Percentiles rank a stretch among this genome's conserved stretches.
Conservation (phyloP, 768 basidiomycete species). For the Roridomyces roridus region DNA sequence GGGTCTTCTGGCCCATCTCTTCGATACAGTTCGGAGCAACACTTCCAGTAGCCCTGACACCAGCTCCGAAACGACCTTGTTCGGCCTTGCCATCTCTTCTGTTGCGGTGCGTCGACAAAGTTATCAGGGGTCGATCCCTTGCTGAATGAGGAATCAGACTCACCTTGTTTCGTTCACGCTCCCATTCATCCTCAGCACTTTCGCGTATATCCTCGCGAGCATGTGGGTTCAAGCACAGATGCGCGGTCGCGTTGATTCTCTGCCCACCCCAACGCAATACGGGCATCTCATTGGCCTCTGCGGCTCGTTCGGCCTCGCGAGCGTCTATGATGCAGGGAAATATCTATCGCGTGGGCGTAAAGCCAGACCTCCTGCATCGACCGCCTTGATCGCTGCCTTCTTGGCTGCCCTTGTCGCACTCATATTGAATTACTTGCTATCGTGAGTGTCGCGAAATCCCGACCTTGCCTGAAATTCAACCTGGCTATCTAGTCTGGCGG, state of each 20-base stretch:
- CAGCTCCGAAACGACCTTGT: background rate
- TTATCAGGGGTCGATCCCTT: background rate
- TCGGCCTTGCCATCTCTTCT: constrained; percentile 7
- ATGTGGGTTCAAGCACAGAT: constrained; percentile 1
- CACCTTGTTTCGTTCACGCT: constrained; percentile 4
- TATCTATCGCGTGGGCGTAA: background rate
- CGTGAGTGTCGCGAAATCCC: constrained; percentile 4
- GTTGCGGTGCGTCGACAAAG: background rate
- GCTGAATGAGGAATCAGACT: too few species aligned
- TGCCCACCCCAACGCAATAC: constrained; percentile 13
- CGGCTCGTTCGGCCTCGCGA: constrained; percentile 1
- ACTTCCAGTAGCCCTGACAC: background rate
- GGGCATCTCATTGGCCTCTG: constrained; percentile 11
- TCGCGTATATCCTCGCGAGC: constrained; percentile 4
- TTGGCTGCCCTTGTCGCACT: background rate
- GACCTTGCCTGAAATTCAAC: too few species aligned
- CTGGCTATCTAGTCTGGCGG: constrained; percentile 1
- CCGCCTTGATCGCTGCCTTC: background rate
- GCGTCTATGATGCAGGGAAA: constrained; percentile 2
- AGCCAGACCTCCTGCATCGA: background rate
- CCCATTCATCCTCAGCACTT: constrained; percentile 4
- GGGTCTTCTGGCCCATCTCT: background rate
- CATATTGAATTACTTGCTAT: background rate
- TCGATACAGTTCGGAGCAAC: background rate
- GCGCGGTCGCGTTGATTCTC: background rate